Conservation (phyloP, 169 alveolate genomes). For the Plasmodium cynomolgi region DNA sequence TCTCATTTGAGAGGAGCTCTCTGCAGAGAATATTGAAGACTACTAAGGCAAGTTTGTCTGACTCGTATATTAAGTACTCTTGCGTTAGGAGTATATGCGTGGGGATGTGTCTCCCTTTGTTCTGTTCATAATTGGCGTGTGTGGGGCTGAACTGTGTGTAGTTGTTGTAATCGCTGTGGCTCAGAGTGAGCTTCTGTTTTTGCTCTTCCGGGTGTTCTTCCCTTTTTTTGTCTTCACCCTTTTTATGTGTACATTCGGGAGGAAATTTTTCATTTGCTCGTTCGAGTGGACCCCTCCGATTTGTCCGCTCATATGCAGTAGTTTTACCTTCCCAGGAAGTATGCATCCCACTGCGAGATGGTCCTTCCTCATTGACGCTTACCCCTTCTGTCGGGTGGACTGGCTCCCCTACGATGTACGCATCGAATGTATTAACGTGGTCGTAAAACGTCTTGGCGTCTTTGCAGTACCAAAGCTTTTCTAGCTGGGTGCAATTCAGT, state of each 20-base stretch:
- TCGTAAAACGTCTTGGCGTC: constrained; percentile 45
- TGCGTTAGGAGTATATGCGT: constrained; percentile 71
- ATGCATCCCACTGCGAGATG: not conserved
- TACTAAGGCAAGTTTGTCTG: constrained; percentile 58
- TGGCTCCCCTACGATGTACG: constrained; percentile 8
- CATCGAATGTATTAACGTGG: constrained; percentile 10
- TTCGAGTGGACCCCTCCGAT: not conserved
- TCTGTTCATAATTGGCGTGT: constrained; percentile 11
- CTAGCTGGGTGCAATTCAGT: constrained; percentile 26
- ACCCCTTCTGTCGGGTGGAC: not conserved
- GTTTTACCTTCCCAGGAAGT: not conserved
- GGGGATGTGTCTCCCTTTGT: constrained; percentile 62
- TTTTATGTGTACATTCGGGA: not conserved
- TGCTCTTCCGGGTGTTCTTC: not conserved
- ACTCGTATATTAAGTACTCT: constrained; percentile 69
- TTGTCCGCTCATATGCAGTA: not conserved
- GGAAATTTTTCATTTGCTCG: not conserved
- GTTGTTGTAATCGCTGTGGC: constrained; percentile 58
- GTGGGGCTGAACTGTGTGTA: not conserved
- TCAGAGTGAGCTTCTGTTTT: not conserved
- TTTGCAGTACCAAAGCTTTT: constrained; percentile 40
- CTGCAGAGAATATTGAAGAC: constrained; percentile 36
- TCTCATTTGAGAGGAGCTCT: constrained; percentile 31
- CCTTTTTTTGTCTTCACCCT: constrained; percentile 5
- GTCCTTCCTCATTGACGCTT: not conserved